Conservation (phyloP, 495 filamentous ascomycete genomes). For the Podospora pseudopauciseta region DNA sequence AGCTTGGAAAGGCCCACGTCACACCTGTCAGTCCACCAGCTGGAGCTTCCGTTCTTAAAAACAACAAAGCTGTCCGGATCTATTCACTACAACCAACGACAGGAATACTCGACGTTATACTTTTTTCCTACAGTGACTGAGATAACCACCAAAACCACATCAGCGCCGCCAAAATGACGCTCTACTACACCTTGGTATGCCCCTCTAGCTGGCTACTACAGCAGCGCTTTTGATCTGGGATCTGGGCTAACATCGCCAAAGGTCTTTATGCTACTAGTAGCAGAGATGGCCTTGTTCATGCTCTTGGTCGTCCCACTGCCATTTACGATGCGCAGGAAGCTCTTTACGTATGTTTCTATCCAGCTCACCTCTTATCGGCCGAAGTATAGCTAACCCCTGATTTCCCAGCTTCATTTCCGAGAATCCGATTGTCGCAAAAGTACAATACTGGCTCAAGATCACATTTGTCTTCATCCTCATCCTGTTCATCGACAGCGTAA, state of each 20-base stretch:
- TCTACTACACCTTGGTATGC: constrained; percentile 96
- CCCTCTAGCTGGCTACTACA: background rate
- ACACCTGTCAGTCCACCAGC: constrained; percentile 16
- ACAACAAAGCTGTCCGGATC: constrained; percentile 2
- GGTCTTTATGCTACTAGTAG: constrained; percentile 90
- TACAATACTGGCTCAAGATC: constrained; percentile 65
- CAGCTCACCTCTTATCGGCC: background rate
- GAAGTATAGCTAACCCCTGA: background rate
- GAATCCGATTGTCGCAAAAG: constrained; percentile 59
- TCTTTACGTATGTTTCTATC: constrained; percentile 67
- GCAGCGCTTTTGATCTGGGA: background rate
- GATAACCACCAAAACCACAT: background rate
- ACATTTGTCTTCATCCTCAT: constrained; percentile 98
- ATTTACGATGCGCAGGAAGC: constrained; percentile 77
- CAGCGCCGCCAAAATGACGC: constrained; percentile 70
- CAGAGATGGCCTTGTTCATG: constrained; percentile 92
- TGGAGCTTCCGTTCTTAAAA: constrained; percentile 2
- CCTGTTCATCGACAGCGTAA: constrained; percentile 97
- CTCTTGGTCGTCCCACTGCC: constrained; percentile 88
- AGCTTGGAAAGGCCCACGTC: constrained; percentile 31
- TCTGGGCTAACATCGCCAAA: constrained; percentile 33
- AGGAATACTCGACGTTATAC: constrained; percentile 5
- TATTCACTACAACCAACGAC: constrained; percentile 4
- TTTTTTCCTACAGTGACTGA: background rate
- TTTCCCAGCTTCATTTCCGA: constrained; percentile 66